phyloP scores from a whole-genome alignment of 1,139 yeast genomes.

The Geotrichum europaeum region DNA sequence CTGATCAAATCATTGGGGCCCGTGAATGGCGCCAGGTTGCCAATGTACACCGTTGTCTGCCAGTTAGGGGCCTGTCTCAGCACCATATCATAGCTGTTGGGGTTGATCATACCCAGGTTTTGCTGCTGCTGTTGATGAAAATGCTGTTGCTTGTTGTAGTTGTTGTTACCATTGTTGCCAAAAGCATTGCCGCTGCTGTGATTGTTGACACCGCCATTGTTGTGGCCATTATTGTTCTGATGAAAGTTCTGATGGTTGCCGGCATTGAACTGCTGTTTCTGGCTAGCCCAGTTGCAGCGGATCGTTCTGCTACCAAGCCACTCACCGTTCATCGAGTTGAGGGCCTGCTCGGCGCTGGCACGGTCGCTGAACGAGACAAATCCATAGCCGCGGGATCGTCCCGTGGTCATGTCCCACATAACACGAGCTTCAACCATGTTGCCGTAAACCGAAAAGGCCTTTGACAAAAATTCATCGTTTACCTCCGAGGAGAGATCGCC shows the following conservation, averaged over 20 bases:
- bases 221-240: neutral
- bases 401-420: slow-evolving; percentile 97
- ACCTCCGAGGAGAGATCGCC: slow-evolving; percentile 84
- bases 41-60: slow-evolving; percentile 87
- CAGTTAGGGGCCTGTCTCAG: slow-evolving; percentile 45
- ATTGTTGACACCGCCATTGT: slow-evolving; percentile 9
- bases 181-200: slow-evolving; percentile 12
- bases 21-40: slow-evolving; percentile 74
- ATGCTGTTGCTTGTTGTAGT: slow-evolving; percentile 14
- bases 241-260: neutral
- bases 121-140: slow-evolving; percentile 22
- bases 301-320: slow-evolving; percentile 68
- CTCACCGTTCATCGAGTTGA: slow-evolving; percentile 69
- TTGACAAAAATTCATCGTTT: slow-evolving; percentile 63
- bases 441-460: slow-evolving; percentile 53
- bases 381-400: slow-evolving; percentile 87
- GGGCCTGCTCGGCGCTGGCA: slow-evolving; percentile 68
- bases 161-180: slow-evolving; percentile 1
- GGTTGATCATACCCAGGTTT: slow-evolving; percentile 14
- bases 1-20: slow-evolving; percentile 70
- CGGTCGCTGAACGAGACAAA: slow-evolving; percentile 72
- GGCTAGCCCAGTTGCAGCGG: slow-evolving; percentile 87
- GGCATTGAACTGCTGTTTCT: slow-evolving; percentile 36
- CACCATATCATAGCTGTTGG: slow-evolving; percentile 22
- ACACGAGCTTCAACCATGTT: slow-evolving; percentile 80